Conservation (phyloP, 1,284 basidiomycete genomes). For the Afroboletus lepidellus region DNA sequence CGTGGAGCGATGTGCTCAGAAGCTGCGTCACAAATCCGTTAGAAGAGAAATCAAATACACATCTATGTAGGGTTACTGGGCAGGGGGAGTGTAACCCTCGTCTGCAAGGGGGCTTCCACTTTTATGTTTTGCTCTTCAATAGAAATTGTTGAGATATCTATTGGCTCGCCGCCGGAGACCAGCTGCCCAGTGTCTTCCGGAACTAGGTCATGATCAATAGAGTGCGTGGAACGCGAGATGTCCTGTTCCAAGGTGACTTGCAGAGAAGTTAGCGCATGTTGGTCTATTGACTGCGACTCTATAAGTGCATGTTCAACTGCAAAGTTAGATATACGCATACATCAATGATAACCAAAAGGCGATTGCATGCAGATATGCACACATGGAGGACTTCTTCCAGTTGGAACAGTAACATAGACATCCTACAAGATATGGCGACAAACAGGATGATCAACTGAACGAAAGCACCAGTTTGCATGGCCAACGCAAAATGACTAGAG, state of each 20-base stretch:
- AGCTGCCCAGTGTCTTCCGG: constrained; percentile 18
- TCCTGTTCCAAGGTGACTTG: not conserved
- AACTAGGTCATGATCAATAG: not conserved
- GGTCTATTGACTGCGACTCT: constrained; percentile 14
- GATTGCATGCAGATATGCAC: constrained; percentile 29
- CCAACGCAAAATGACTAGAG: constrained; percentile 55
- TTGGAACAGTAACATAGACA: constrained; percentile 48
- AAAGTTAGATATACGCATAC: constrained; percentile 16
- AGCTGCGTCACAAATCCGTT: constrained; percentile 8
- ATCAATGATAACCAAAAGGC: constrained; percentile 28
- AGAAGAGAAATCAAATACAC: not conserved
- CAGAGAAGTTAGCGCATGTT: not conserved
- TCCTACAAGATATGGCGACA: constrained; percentile 57
- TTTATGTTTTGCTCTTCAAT: not conserved
- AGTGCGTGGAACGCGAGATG: not conserved
- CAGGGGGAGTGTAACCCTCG: not conserved
- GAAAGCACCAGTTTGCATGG: constrained; percentile 71
- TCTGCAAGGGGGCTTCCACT: not conserved
- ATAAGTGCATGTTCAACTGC: constrained; percentile 7
- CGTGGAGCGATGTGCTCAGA: not conserved
- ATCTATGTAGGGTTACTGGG: not conserved
- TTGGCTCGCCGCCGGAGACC: constrained; percentile 8
- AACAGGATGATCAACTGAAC: constrained; percentile 62
- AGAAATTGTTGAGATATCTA: not conserved
- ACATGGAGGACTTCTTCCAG: constrained; percentile 39